These are phyloP conservation scores for Phyllosticta citriasiana DNA, from an alignment of 2,329 filamentous ascomycete genomes.

Conservation along the genomic window DNA sequence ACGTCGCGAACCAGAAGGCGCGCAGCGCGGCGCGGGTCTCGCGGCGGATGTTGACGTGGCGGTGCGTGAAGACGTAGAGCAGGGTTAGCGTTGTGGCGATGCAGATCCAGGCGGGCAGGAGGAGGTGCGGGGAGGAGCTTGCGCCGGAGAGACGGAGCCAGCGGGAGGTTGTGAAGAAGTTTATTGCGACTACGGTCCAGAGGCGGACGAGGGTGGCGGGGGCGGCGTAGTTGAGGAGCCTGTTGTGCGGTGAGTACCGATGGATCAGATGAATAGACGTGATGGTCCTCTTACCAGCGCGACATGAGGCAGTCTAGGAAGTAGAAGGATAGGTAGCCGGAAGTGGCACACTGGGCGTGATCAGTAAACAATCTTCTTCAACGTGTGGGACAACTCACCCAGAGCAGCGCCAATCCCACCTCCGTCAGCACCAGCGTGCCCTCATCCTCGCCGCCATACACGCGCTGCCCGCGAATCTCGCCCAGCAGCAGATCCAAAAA, in stretches of 20 bases:
- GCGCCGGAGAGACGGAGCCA: constrained; percentile 17
- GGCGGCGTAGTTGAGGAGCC: constrained; percentile 77
- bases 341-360: constrained; percentile 56
- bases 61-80: constrained; percentile 66
- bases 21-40: constrained; percentile 69
- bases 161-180: constrained; percentile 31
- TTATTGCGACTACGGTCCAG: constrained; percentile 38
- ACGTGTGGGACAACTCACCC: constrained; percentile 43
- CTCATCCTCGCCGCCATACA: constrained; percentile 36
- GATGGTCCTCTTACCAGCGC: constrained; percentile 48
- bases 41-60: constrained; percentile 69
- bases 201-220: constrained; percentile 68
- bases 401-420: constrained; percentile 61
- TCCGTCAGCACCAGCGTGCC: constrained; percentile 39
- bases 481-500: constrained; percentile 2
- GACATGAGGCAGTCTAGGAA: constrained; percentile 82
- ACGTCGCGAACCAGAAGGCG: constrained; percentile 66
- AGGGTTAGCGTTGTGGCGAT: constrained; percentile 56
- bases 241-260: constrained; percentile 20
- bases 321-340: constrained; percentile 70
- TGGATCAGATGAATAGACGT: background rate
- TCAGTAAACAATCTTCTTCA: background rate
- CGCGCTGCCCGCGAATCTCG: constrained; percentile 30
- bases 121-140: constrained; percentile 13
- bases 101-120: constrained; percentile 11